phyloP scores from a whole-genome alignment of 164 flowering plant genomes.

The Sedum album region DNA sequence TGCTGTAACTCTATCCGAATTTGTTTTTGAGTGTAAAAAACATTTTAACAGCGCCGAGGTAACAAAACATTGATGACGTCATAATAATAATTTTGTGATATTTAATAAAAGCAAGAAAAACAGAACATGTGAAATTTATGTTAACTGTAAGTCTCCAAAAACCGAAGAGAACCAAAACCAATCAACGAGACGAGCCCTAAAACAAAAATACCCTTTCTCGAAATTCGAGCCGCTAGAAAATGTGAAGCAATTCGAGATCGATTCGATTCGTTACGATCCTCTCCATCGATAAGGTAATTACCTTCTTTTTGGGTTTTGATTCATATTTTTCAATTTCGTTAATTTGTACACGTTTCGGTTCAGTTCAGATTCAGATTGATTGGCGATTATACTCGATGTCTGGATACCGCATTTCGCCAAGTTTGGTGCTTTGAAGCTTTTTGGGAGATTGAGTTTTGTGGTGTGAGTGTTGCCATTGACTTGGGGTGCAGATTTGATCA shows the following conservation, averaged over 20 bases:
- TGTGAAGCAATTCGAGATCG: not conserved
- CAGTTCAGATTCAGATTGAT: constrained; percentile 3
- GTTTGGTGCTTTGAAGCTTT: not conserved
- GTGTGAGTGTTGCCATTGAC: constrained; percentile 1
- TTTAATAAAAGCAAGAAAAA: no score
- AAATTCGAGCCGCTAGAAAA: not conserved
- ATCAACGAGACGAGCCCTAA: not conserved
- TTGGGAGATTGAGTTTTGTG: not conserved
- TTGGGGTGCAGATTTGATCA: constrained; percentile 6
- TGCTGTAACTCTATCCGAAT: no score
- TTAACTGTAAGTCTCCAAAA: no score
- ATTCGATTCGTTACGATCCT: not conserved
- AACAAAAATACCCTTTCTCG: not conserved
- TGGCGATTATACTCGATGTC: not conserved
- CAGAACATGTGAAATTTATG: no score
- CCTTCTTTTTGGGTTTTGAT: not conserved
- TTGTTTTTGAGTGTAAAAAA: no score
- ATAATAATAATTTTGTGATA: no score
- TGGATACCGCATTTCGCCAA: not conserved
- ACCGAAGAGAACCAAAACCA: not conserved
- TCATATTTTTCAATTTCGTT: not conserved
- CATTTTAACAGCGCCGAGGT: no score
- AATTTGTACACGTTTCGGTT: not conserved
- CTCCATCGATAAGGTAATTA: not conserved
- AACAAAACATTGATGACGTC: no score